These are phyloP conservation scores for Moelleriella libera DNA, from an alignment of 2,329 filamentous ascomycete species.

Conservation along the genomic window DNA sequence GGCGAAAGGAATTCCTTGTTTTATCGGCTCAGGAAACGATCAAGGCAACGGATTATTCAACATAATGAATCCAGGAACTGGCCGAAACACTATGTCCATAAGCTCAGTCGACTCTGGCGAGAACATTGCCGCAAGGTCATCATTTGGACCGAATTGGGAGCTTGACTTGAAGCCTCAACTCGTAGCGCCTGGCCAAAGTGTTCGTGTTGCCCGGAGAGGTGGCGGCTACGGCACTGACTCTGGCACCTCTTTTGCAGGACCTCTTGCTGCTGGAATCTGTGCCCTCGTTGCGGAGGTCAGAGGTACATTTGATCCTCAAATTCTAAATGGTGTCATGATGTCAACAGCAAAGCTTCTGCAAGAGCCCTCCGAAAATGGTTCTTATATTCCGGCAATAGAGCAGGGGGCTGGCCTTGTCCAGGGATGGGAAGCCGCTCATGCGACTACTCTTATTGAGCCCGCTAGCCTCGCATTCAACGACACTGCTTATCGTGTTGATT, in stretches of 20 bases:
- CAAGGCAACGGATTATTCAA: not conserved
- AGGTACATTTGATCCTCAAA: conserved; percentile 1
- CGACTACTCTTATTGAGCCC: conserved; percentile 3
- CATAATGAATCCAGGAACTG: no score
- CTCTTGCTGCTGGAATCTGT: not conserved
- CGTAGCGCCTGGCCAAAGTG: not conserved
- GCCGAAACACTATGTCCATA: no score
- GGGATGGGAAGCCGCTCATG: conserved; percentile 4
- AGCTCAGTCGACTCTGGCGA: no score
- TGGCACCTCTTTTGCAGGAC: not conserved
- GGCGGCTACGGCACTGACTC: not conserved
- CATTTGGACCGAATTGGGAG: not conserved
- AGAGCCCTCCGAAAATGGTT: no score
- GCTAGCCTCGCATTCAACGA: conserved; percentile 4
- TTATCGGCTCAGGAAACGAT: not conserved
- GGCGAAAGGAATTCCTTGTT: not conserved
- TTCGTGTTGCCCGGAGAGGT: not conserved
- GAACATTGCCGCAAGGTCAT: not conserved
- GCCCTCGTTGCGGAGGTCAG: not conserved
- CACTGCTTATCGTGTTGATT: not conserved
- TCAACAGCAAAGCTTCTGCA: conserved; percentile 1
- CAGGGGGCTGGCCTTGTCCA: conserved; percentile 5
- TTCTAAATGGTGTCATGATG: conserved; percentile 1
- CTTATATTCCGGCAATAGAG: not conserved
- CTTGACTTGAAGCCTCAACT: not conserved